Evolutionary conservation across 169 alveolate genomes (phyloP).

Genomic region (Plasmodium adleri): DNA sequence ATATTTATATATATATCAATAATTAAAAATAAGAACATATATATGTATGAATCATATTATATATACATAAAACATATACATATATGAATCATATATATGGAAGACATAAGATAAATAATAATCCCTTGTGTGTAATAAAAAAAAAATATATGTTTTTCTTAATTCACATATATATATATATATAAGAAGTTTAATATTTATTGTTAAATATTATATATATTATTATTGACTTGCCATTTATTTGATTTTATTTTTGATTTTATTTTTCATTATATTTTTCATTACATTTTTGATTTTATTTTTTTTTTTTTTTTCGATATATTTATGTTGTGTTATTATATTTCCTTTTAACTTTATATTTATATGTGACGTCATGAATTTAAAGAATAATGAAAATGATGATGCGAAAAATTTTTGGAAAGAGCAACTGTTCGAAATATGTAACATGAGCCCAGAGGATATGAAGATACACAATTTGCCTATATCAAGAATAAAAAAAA

Average conservation of each 20-base stretch:
- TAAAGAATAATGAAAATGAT: constrained; percentile 27
- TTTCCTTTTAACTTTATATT: constrained; percentile 19
- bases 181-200: background rate
- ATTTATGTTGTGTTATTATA: background rate
- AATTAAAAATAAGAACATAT: too few relatives aligned
- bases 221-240: background rate
- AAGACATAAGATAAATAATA: too few relatives aligned
- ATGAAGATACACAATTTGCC: constrained; percentile 88
- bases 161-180: too few relatives aligned
- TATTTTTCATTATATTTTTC: background rate
- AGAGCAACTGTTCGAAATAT: constrained; percentile 39
- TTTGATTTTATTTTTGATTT: background rate
- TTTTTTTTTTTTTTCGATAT: background rate
- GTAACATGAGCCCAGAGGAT: constrained; percentile 44
- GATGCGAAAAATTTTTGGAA: constrained; percentile 62
- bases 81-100: too few relatives aligned
- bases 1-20: too few relatives aligned
- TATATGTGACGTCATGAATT: constrained; percentile 52
- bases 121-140: too few relatives aligned
- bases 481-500: constrained; percentile 95
- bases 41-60: too few relatives aligned
- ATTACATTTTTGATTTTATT: background rate
- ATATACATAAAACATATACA: too few relatives aligned
- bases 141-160: too few relatives aligned
- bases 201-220: background rate